Base-by-base conservation (phyloP, 116 monocot genomes). In the Zostera marina region DNA sequence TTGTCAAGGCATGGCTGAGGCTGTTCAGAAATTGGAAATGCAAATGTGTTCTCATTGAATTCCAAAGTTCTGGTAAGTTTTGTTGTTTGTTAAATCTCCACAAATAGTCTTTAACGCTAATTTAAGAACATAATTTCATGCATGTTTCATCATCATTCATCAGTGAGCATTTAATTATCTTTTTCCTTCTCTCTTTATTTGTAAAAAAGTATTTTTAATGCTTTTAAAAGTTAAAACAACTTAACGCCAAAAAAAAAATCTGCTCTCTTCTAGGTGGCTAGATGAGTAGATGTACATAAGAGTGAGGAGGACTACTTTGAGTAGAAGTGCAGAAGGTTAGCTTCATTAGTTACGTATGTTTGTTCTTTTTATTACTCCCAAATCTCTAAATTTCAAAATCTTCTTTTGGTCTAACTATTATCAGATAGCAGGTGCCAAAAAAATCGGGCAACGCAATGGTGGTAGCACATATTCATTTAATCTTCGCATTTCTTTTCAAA, bases 1-100 rank as follows among this genome's bases (percentile, higher is more conserved):
- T 58, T 51, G 47, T 42, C 48, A 54, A 42, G 82, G 82, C 26
- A 85, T 96, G 88, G 62, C 53, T 41, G 73, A 70, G 52, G 73
- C 71, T 70, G 96, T 76, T 54, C 61, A 70, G 60, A 65, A 82
- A 49, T 58, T 88, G 60, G 65, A 74, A 59, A 44, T 9, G 19
- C 45, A 76, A 41, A 48, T 80, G 47, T 53, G 51, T 23, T 39
- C n/a, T n/a, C 70, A 55, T 44, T 70, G 49, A 66, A 58, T 25
- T 16, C 17, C 7, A 38, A 17, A 15, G 51, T 11, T 49, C 0
- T 22, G 10, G 63, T 52, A 52, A 16, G 51, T 19, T 13, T 60
- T 32, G 2, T 32, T 32, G 2, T 32, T 32, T 32, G 32, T 32
- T 42, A 25, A 23, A 24, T 55, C 13, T 55, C 55, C 24, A 17